Evolutionary conservation across 345 rosid genomes (phyloP), one percentile per base, ranked within the genome.

Genomic region (Cardamine chenopodiifolia): DNA sequence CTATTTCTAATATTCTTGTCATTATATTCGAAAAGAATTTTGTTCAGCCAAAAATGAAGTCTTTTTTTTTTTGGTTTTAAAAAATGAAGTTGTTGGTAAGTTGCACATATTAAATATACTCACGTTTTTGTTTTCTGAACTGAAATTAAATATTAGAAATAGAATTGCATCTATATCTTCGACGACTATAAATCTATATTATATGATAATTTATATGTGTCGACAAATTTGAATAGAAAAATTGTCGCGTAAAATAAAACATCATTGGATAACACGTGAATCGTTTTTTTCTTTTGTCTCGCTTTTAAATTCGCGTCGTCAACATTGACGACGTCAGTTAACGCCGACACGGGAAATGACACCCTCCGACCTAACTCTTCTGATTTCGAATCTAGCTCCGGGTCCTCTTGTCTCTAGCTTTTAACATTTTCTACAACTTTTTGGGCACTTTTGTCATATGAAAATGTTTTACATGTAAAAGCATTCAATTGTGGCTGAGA

Each of bases 241-340:
- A 32, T 56, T 74, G 78, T 74, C 72, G 31, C 2, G 8, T 57
- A 25, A 47, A 18, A 47, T 34, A 66, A 74, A 66, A 66, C 78
- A 74, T 66, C 66, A 52, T 74, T 60, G 72, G 67, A 66, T 35
- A 66, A 74, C 66, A 74, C 72, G 78, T 74, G 72, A 74, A 35
- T 32, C 39, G 29, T 18, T 28, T 61, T 71, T 61, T 20, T 40
- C 60, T 61, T 49, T 61, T 71, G 61, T 74, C 42, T 44, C 7
- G 62, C 71, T 64, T 64, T 73, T 64, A 64, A 73, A 23, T 54
- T 55, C 20, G 77, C 31, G 60, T 57, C 57, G 78, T 57, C 72
- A 74, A 66, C 9, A 29, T 47, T 74, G 78, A 65, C 65, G 77
- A 56, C 59, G 58, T 65, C 14, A 65, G 40, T 65, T 56, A 74